These are phyloP conservation scores for Plantago ovata DNA, from an alignment of 257 asterid species.

Conservation along the genomic window DNA sequence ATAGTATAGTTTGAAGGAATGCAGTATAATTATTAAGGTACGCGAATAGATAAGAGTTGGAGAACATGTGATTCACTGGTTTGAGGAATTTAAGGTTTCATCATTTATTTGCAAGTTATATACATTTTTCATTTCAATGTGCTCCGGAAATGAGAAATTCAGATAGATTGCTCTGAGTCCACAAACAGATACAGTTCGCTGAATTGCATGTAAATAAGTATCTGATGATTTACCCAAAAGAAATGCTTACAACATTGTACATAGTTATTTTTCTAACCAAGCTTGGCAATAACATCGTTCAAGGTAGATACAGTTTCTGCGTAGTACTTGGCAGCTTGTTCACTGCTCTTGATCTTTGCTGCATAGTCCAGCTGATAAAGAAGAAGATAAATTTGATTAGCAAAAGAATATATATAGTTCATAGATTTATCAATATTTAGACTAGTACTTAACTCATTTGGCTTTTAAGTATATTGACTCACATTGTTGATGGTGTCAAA, in stretches of 20 bases:
- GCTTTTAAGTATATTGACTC: too few relatives aligned
- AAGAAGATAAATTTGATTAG: not conserved
- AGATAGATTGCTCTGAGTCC: too few relatives aligned
- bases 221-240: conserved; percentile 25
- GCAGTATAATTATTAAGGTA: too few relatives aligned
- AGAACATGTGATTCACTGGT: too few relatives aligned
- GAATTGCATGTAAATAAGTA: conserved; percentile 21
- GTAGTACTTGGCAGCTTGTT: conserved; percentile 77
- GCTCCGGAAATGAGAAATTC: too few relatives aligned
- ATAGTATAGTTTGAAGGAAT: too few relatives aligned
- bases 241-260: conserved; percentile 29
- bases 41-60: too few relatives aligned
- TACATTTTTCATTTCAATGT: too few relatives aligned
- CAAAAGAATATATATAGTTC: not conserved
- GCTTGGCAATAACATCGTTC: conserved; percentile 67
- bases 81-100: too few relatives aligned
- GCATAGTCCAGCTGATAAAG: conserved; percentile 73
- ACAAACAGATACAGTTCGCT: not conserved
- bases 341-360: conserved; percentile 74
- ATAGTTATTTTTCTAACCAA: conserved; percentile 46
- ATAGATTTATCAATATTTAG: not conserved
- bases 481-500: conserved; percentile 56
- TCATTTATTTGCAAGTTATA: too few relatives aligned
- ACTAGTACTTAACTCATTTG: too few relatives aligned
- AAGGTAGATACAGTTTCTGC: conserved; percentile 63